Percentiles rank a stretch among this genome's conserved stretches.
Evolutionary conservation across 441 rosid genomes (phyloP).

Genomic region (Eruca vesicaria): DNA sequence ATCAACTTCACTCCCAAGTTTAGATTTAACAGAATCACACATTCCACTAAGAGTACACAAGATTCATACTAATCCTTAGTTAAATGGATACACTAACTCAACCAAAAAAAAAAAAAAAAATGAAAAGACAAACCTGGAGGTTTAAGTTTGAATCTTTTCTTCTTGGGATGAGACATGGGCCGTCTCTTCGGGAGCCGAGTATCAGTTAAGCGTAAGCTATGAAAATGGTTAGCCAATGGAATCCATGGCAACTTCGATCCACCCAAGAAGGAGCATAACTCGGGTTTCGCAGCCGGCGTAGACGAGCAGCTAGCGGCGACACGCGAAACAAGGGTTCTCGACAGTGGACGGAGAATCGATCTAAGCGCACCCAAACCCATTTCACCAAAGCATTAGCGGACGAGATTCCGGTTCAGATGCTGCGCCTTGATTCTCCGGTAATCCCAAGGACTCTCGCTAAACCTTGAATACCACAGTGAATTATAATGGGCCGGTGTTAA

Average conservation of each 20-base stretch:
- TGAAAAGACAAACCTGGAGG: constrained; percentile 73
- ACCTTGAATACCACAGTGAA: constrained; percentile 19
- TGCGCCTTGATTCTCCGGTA: neutral
- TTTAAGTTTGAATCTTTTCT: constrained; percentile 58
- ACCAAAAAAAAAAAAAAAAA: no score
- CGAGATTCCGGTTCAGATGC: constrained; percentile 12
- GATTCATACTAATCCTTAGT: neutral
- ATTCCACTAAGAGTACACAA: no score
- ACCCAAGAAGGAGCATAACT: constrained; percentile 28
- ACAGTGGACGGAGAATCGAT: constrained; percentile 46
- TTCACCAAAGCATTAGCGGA: constrained; percentile 34
- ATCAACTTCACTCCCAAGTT: neutral
- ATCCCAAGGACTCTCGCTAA: constrained; percentile 14
- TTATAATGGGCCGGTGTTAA: neutral
- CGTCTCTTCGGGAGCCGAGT: constrained; percentile 70
- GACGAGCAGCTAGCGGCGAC: constrained; percentile 29
- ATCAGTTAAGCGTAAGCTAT: constrained; percentile 66
- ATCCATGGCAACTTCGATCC: constrained; percentile 44
- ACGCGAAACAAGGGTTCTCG: constrained; percentile 46
- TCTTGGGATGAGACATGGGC: constrained; percentile 69
- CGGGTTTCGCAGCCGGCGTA: constrained; percentile 31
- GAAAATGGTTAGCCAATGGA: constrained; percentile 36
- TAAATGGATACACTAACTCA: neutral
- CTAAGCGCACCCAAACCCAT: constrained; percentile 66
- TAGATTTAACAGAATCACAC: neutral